Base-by-base conservation (phyloP, 2,329 filamentous ascomycete species). In the Aureobasidium sp. region DNA sequence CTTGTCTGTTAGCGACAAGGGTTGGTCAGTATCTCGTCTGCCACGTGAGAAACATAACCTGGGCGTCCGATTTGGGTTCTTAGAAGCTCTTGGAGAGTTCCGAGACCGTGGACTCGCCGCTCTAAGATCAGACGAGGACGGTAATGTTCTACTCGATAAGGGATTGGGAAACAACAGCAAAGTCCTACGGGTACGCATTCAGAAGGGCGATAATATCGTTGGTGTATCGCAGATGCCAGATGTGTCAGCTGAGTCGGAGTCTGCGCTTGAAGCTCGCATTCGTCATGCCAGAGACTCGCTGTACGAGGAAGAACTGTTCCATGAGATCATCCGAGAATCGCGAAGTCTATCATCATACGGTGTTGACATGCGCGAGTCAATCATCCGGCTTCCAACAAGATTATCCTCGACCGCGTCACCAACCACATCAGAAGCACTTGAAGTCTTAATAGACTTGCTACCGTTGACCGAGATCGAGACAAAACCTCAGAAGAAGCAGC, bases 21-120 rank as follows among this genome's bases (percentile, higher is more conserved):
- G 92, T 5, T 99, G 94, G 93, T 87, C 89, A 25, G 78, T 97
- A 21, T 93, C 88, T 67, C 83, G 88, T 53, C 78, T 94, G 44
- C 90, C 91, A 0, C 79, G 86, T 7, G 86, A 93, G 67, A 80
- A 81, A 54, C 85, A 90, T 67, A 86, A 86, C 0, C 79, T 97
- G 54, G 91, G 88, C 25, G 93, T 97, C 39, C 86, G 89, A 65
- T 97, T 93, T 74, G 94, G 93, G 7, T 96, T 96, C 70, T 82
- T 88, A 13, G 93, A 97, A 77, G 83, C 84, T 54, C 78, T 79
- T 16, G 76, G 78, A 13, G 78, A 80, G 44, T 87, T 86, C 69
- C 80, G 80, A 77, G 76, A 87, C 65, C 87, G 86, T 34, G 91
- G 91, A n/a, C 81, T 96, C 16, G 92, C 90, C 2, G 88, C 90